Percentiles rank a stretch among this genome's conserved stretches.
Evolutionary conservation across 2,329 filamentous ascomycete species (phyloP).

Genomic region (Fusarium annulatum): DNA sequence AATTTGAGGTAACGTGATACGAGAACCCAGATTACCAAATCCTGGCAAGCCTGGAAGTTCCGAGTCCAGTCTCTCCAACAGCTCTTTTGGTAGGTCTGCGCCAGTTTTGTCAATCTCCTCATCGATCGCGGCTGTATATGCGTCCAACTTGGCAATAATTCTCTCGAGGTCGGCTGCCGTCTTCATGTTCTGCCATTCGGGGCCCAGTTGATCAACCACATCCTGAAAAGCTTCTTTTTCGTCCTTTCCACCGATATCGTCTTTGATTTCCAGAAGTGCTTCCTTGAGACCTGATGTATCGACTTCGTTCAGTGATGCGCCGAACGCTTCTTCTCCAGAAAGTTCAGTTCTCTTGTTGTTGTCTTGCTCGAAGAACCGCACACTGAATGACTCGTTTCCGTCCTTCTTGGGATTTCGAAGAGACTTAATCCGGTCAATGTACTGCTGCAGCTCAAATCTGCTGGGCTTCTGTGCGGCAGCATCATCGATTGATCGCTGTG

Average conservation of each 20-base stretch:
- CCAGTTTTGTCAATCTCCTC: conserved; percentile 49
- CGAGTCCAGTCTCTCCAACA: conserved; percentile 48
- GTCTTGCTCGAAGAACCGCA: conserved; percentile 63
- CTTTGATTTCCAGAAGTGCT: conserved; percentile 53
- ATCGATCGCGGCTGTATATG: conserved; percentile 52
- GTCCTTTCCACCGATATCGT: conserved; percentile 50
- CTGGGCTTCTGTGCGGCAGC: conserved; percentile 41
- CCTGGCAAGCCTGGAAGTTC: conserved; percentile 44
- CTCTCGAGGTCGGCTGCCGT: conserved; percentile 51
- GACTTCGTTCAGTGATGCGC: conserved; percentile 50
- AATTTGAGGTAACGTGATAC: conserved; percentile 49
- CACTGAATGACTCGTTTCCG: conserved; percentile 43
- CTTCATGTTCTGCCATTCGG: conserved; percentile 46
- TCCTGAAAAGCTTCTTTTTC: conserved; percentile 51
- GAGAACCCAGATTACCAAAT: conserved; percentile 41
- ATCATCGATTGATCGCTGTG: conserved; percentile 26
- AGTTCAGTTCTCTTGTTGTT: conserved; percentile 53
- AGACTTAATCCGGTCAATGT: conserved; percentile 45
- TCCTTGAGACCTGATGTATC: conserved; percentile 52
- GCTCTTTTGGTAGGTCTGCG: conserved; percentile 48
- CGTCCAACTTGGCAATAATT: conserved; percentile 49
- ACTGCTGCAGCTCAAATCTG: conserved; percentile 43
- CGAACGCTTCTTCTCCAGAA: conserved; percentile 54
- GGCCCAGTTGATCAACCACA: conserved; percentile 50
- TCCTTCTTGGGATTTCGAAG: conserved; percentile 37